Conservation (phyloP, 164 flowering plant species). For the Amborella trichopoda region DNA sequence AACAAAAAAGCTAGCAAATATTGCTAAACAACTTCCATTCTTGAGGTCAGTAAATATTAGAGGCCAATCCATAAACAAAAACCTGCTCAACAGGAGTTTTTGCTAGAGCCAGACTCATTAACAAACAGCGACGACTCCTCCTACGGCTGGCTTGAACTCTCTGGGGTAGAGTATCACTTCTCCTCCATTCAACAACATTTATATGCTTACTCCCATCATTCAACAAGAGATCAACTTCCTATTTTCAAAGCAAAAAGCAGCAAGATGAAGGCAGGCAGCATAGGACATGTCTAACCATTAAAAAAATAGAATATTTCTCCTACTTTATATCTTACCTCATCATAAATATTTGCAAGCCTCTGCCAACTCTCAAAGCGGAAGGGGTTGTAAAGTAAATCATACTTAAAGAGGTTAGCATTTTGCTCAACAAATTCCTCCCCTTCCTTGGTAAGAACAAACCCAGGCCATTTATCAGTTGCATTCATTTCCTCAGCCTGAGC, state of each 20-base stretch:
- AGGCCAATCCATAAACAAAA: too few species aligned
- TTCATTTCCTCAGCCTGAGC: conserved; percentile 88
- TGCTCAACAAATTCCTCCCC: conserved; percentile 95
- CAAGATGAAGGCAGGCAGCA: too few species aligned
- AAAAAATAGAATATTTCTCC: too few species aligned
- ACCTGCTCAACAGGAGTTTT: conserved; percentile 78
- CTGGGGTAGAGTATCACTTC: conserved; percentile 48
- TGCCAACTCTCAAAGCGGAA: conserved; percentile 93
- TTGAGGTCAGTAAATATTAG: too few species aligned
- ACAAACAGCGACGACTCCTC: conserved; percentile 79
- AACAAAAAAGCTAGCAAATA: neutral
- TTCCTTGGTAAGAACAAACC: conserved; percentile 95
- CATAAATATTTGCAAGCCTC: conserved; percentile 80
- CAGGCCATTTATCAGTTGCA: conserved; percentile 96
- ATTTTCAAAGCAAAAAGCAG: conserved; percentile 10
- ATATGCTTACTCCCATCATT: conserved; percentile 99
- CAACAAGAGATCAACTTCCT: conserved; percentile 96
- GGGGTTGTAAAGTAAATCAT: conserved; percentile 80
- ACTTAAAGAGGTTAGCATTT: conserved; percentile 80
- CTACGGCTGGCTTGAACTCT: conserved; percentile 89
- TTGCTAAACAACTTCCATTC: too few species aligned
- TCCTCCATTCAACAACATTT: conserved; percentile 86
- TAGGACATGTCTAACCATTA: too few species aligned
- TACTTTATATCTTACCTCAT: conserved; percentile 47
- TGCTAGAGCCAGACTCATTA: conserved; percentile 90